These are phyloP conservation scores for Diaporthe longicolla DNA, from an alignment of 2,329 filamentous ascomycete species.

Conservation along the genomic window DNA sequence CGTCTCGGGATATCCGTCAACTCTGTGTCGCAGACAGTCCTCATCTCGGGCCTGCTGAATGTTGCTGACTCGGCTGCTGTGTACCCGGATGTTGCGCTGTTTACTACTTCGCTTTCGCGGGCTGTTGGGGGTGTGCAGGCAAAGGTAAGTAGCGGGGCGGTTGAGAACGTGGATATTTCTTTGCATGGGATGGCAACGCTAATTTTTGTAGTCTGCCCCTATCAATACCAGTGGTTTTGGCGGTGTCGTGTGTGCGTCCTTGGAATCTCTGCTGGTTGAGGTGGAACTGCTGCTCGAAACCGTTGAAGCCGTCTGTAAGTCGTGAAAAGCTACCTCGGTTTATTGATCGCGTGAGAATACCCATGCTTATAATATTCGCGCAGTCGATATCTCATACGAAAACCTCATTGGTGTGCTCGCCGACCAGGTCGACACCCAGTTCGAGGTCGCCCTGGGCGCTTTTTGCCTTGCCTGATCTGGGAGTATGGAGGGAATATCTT, in stretches of 20 bases:
- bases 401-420: not conserved
- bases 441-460: not conserved
- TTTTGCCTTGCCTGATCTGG: not conserved
- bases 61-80: constrained; percentile 19
- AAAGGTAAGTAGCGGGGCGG: not conserved
- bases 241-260: not conserved
- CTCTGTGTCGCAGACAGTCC: constrained; percentile 9
- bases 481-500: too few relatives aligned
- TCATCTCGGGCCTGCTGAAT: not conserved
- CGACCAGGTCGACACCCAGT: constrained; percentile 18
- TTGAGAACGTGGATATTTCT: too few relatives aligned
- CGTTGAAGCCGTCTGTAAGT: constrained; percentile 12
- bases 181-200: not conserved
- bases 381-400: constrained; percentile 15
- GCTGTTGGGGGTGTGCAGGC: constrained; percentile 5
- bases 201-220: not conserved
- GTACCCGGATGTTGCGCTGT: constrained; percentile 22
- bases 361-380: not conserved
- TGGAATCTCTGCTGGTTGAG: constrained; percentile 4
- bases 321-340: too few relatives aligned
- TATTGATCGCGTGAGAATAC: not conserved
- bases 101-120: constrained; percentile 7
- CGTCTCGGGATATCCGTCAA: constrained; percentile 9
- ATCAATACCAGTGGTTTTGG: constrained; percentile 13
- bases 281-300: constrained; percentile 11